Percentiles rank a stretch among this genome's conserved stretches.
Conservation (phyloP, 371 early-diverging fungal genomes). For the Rhizopus sp. region DNA sequence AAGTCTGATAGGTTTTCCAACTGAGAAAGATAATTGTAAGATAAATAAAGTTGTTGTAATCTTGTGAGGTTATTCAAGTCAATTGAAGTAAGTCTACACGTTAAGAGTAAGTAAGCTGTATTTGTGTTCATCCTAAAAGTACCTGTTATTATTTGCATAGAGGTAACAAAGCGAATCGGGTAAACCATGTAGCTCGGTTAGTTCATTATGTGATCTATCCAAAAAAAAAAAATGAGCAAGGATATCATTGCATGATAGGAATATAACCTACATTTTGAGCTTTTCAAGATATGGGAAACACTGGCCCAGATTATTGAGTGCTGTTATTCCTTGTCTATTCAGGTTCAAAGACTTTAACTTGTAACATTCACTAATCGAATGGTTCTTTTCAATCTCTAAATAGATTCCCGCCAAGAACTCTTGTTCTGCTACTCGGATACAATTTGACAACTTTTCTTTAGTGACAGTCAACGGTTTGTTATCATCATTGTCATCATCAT, state of each 20-base stretch:
- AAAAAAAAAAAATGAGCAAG: neutral
- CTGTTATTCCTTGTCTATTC: conserved; percentile 23
- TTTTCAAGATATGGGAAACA: conserved; percentile 36
- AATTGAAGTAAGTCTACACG: conserved; percentile 36
- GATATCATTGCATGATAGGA: neutral
- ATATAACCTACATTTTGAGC: conserved; percentile 31
- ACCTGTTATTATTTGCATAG: conserved; percentile 40
- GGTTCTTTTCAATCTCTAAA: conserved; percentile 11
- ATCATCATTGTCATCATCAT: conserved; percentile 1
- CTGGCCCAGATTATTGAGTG: conserved; percentile 18
- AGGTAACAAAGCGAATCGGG: conserved; percentile 34
- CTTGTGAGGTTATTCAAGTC: conserved; percentile 40
- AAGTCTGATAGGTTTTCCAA: conserved; percentile 36
- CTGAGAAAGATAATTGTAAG: conserved; percentile 45
- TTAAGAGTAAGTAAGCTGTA: neutral
- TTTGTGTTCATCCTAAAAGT: neutral
- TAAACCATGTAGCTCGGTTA: conserved; percentile 26
- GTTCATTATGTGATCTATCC: conserved; percentile 43
- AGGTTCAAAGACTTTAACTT: conserved; percentile 33
- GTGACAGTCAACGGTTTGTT: neutral
- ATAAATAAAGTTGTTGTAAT: conserved; percentile 51
- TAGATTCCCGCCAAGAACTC: conserved; percentile 11
- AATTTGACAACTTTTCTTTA: conserved; percentile 12
- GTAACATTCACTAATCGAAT: conserved; percentile 32
- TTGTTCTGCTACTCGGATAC: conserved; percentile 9